phyloP scores from a whole-genome alignment of 257 asterid species.

The Solanum gandarillasii region DNA sequence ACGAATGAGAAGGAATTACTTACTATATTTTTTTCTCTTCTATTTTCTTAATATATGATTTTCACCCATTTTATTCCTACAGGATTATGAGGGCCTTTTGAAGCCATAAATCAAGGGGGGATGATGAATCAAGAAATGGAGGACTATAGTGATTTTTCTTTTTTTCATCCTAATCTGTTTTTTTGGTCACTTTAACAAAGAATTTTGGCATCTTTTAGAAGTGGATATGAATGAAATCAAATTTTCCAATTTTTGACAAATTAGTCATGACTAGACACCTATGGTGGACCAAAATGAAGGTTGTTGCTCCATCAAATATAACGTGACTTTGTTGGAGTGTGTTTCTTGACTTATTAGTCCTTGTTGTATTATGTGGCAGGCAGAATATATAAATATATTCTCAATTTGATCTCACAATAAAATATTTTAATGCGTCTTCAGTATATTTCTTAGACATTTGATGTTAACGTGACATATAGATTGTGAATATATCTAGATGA shows the following conservation, averaged over 20 bases:
- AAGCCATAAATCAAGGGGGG: conserved; percentile 31
- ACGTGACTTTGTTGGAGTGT: not conserved
- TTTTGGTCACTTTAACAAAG: not conserved
- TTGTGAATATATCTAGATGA: too few species aligned
- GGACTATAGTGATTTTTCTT: not conserved
- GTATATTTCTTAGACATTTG: fast-evolving
- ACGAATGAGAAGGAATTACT: not conserved
- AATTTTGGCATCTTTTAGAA: not conserved
- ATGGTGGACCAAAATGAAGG: not conserved
- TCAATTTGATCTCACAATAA: too few species aligned
- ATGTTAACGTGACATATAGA: fast-evolving
- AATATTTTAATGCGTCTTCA: fast-evolving
- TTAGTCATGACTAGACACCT: not conserved
- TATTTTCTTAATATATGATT: not conserved
- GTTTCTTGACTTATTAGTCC: not conserved
- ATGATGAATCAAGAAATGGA: not conserved
- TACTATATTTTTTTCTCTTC: not conserved
- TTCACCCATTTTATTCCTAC: not conserved
- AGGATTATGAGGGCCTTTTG: conserved; percentile 74
- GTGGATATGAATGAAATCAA: not conserved
- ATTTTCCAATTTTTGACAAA: not conserved
- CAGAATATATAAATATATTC: too few species aligned
- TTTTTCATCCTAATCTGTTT: not conserved
- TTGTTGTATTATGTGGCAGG: not conserved
- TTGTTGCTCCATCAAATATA: not conserved